These are phyloP conservation scores for Aspergillus novofumigatus DNA, from an alignment of 2,329 filamentous ascomycete species.

Conservation along the genomic window DNA sequence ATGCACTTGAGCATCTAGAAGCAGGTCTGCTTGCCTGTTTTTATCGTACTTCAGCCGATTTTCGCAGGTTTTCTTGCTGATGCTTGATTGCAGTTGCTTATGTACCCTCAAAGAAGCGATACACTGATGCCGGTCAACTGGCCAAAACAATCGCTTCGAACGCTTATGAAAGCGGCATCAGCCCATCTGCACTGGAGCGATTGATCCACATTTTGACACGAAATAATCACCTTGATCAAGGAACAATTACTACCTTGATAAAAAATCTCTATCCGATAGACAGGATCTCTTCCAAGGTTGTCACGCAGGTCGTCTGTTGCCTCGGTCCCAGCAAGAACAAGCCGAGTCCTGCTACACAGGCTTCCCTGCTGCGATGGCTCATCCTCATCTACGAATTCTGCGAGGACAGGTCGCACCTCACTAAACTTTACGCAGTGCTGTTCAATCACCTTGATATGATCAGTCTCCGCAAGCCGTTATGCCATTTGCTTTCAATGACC, in stretches of 20 bases:
- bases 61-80: neutral
- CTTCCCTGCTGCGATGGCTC: constrained; percentile 71
- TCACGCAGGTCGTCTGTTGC: constrained; percentile 64
- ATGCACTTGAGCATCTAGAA: constrained; percentile 36
- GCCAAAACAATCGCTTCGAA: constrained; percentile 60
- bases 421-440: constrained; percentile 67
- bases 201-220: constrained; percentile 65
- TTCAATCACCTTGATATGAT: constrained; percentile 82
- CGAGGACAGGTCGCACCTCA: constrained; percentile 59
- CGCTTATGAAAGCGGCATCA: constrained; percentile 65
- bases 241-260: constrained; percentile 63
- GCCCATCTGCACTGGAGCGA: constrained; percentile 55
- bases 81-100: constrained; percentile 28
- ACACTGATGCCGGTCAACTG: constrained; percentile 57
- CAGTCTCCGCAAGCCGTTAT: constrained; percentile 64
- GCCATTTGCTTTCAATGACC: constrained; percentile 73
- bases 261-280: constrained; percentile 73
- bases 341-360: constrained; percentile 67
- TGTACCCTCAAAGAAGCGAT: constrained; percentile 61
- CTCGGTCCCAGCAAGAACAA: constrained; percentile 76
- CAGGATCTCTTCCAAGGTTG: constrained; percentile 55
- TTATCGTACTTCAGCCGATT: neutral
- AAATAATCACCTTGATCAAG: constrained; percentile 70
- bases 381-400: constrained; percentile 70
- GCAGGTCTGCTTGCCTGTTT: constrained; percentile 24